Evolutionary conservation across 2,329 filamentous ascomycete genomes (phyloP).

Genomic region (Westerdykella ornata): DNA sequence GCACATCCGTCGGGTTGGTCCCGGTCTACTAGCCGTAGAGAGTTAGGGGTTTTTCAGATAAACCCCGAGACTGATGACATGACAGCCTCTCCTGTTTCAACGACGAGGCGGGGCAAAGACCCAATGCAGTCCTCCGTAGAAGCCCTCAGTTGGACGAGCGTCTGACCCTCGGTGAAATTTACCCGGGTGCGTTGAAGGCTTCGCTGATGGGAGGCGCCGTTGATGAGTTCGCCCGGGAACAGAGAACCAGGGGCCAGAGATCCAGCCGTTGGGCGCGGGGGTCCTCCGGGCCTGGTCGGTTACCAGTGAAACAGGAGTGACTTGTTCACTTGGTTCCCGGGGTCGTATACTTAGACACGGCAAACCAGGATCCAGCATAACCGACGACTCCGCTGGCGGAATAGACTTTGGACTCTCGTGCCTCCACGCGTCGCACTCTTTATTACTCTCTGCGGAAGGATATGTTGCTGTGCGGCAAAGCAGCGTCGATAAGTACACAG

Average conservation of each 20-base stretch:
- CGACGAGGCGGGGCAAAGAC: neutral
- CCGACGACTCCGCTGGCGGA: no score
- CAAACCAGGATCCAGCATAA: no score
- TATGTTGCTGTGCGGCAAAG: no score
- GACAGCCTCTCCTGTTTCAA: neutral
- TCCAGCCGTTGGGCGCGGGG: no score
- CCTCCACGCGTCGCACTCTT: no score
- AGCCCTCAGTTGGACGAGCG: neutral
- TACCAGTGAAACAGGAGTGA: neutral
- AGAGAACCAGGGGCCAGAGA: no score
- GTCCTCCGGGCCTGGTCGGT: no score
- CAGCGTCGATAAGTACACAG: no score
- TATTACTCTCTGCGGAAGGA: no score
- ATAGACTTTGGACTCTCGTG: no score
- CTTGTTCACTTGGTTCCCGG: neutral
- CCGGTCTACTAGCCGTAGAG: neutral
- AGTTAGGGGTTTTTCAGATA: neutral
- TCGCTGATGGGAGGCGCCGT: neutral
- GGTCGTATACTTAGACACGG: neutral
- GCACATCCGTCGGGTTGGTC: no score
- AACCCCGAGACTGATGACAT: neutral
- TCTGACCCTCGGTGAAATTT: neutral
- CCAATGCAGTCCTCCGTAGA: neutral
- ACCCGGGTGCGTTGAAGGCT: neutral
- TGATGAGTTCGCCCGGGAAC: neutral